phyloP scores from a whole-genome alignment of 768 basidiomycete species.

The Amanita polypyramis region DNA sequence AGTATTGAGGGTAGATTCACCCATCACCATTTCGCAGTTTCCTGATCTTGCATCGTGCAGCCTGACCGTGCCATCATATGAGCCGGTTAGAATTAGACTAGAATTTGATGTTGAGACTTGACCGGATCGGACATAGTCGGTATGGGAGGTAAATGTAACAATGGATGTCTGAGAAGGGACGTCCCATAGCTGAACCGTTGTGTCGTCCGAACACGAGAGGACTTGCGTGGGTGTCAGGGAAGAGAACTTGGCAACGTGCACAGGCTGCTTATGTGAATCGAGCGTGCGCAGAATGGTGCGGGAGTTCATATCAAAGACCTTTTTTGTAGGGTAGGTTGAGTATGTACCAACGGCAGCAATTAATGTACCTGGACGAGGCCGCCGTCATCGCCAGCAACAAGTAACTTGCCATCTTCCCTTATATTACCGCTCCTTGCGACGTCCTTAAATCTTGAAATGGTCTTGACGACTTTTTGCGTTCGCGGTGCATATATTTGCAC shows the following conservation, averaged over 20 bases:
- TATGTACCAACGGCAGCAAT: conserved; percentile 6
- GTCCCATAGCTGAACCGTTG: conserved; percentile 90
- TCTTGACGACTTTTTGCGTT: conserved; percentile 94
- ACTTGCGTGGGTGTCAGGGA: conserved; percentile 70
- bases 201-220: conserved; percentile 94
- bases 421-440: conserved; percentile 85
- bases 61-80: conserved; percentile 87
- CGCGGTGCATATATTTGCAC: conserved; percentile 94
- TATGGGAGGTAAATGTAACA: conserved; percentile 73
- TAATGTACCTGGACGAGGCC: conserved; percentile 66
- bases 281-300: conserved; percentile 89
- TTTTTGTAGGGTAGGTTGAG: conserved; percentile 1
- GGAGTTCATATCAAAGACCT: conserved; percentile 91
- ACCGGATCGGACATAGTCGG: conserved; percentile 94
- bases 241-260: conserved; percentile 92
- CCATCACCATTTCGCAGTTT: conserved; percentile 77
- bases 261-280: conserved; percentile 91
- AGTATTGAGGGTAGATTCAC: conserved; percentile 23
- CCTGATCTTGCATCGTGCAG: conserved; percentile 84
- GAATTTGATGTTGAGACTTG: conserved; percentile 78
- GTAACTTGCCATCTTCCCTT: conserved; percentile 86
- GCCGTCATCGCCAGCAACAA: conserved; percentile 92
- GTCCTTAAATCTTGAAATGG: conserved; percentile 94
- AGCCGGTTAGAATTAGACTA: conserved; percentile 80
- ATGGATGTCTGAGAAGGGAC: conserved; percentile 79